Base-by-base conservation (phyloP, 352 stramenopile species). In the Phytophthora vignae region DNA sequence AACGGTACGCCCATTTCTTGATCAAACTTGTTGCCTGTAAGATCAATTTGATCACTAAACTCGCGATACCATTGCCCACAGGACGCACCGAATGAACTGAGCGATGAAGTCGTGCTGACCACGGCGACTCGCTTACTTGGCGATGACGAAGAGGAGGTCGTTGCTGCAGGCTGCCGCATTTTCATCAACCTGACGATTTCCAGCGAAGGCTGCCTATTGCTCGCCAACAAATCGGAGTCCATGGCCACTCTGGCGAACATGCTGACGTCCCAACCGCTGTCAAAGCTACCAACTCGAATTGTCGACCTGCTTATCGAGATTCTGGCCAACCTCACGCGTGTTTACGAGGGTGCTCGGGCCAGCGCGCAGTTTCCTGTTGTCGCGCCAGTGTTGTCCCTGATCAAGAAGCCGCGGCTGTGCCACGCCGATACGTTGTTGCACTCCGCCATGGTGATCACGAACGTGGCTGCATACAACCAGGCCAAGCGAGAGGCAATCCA, bases 121-220 rank as follows among this genome's bases (percentile, higher is more conserved):
- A 77, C 82, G 4, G 83, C 80, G 7, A 82, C 72, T 10, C 63
- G 58, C 19, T 56, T 92, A 36, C 69, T 91, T 8, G 55, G 65
- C 4, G 85, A 91, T 29, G 22, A 64, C 0, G 82, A 90, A 17
- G 76, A 91, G 55, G 27, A 60, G 0, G 85, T 86, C 0, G 73
- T 90, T n/a, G 56, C 79, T 29, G 82, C 79, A 21, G 82, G 69
- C 0, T 87, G 77, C 61, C 71, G 62, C 2, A 81, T 93, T 55
- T 84, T 93, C 42, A 76, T 74, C 11, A 91, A 93, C 70, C 58
- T 90, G 36, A 81, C 79, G 1, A 61, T 90, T 59, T 90, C 82
- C 8, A 87, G 85, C 61, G 81, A 93, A 70, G 85, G 83, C 19
- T 74, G 73, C 6, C 52, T 84, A 9, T 64, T 88, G 2, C 50